Evolutionary conservation across 768 basidiomycete genomes (phyloP), one percentile per base, ranked within the genome.

Genomic region (Boletus subparvulus): DNA sequence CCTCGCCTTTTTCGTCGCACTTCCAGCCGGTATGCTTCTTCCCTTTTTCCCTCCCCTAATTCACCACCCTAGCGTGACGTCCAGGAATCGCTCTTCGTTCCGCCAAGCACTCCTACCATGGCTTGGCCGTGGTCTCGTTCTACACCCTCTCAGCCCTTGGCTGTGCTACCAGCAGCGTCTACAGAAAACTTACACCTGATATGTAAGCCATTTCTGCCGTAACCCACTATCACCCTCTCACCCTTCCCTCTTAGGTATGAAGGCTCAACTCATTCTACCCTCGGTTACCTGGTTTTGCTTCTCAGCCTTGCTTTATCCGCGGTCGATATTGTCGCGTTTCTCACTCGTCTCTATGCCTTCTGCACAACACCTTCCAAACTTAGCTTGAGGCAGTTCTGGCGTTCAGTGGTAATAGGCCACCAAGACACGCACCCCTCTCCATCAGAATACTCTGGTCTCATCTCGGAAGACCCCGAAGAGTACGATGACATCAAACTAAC

Each of bases 11-110:
- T 94, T 97, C 65, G 80, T 84, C 14, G 83, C 85, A 13, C 79
- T 97, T 21, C 95, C 94, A 21, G 78, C 86, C 43, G 85, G 94
- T 94, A 68, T 65, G 84, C 69, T 36, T 37, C 33, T 30, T 50
- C 54, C 28, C 45, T 26, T 45, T 51, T 44, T 41, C 28, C 35
- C 13, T 45, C 33, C 6, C 39, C 37, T 24, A 28, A 5, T 30
- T 60, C 52, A 40, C 30, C 37, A 33, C 41, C 26, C 24, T 30
- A 33, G 39, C 19, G 14, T 37, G 32, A 43, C 21, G 37, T 42
- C 28, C 66, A 96, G 94, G 83, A 32, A 90, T 96, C 57, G 83
- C 85, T 1, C 77, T 97, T 57, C 85, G 94, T 35, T 86, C 89
- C 16, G 86, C 88, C 0, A 85, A 85, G 47, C 88, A 92, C 65